phyloP scores from a whole-genome alignment of 192 early-diverging fungal genomes.

The Thamnidium elegans region DNA sequence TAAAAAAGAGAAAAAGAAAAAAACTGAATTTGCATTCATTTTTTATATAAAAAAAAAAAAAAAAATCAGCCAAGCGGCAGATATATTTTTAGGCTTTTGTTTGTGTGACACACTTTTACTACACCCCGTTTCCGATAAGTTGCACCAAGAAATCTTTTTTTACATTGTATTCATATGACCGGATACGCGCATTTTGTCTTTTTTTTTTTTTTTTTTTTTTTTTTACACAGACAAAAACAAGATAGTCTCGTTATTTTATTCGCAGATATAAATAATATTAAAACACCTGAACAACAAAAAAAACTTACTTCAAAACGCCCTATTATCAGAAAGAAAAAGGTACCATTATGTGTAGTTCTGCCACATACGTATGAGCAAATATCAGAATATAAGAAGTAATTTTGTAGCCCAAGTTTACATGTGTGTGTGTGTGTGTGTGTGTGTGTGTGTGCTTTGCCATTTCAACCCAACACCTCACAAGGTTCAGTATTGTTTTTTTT shows the following conservation, averaged over 20 bases:
- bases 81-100: slow-evolving; percentile 7
- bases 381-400: no score
- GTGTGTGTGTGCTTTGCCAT: no score
- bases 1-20: no score
- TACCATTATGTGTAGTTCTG: no score
- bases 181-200: slow-evolving; percentile 10
- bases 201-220: no score
- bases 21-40: neutral
- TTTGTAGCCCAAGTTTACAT: neutral
- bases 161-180: slow-evolving; percentile 10
- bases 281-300: neutral
- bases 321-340: neutral
- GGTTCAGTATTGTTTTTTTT: neutral
- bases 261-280: slow-evolving; percentile 3
- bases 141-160: slow-evolving; percentile 2
- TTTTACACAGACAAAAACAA: slow-evolving; percentile 1
- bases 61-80: neutral
- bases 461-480: neutral
- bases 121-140: neutral
- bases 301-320: neutral
- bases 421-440: neutral
- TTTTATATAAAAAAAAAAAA: slow-evolving; percentile 5
- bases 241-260: slow-evolving; percentile 3
- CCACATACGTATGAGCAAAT: no score
- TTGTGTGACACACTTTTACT: neutral